Evolutionary conservation across 768 basidiomycete species (phyloP), one percentile per base, ranked within the genome.

Genomic region (Clathrus columnatus): DNA sequence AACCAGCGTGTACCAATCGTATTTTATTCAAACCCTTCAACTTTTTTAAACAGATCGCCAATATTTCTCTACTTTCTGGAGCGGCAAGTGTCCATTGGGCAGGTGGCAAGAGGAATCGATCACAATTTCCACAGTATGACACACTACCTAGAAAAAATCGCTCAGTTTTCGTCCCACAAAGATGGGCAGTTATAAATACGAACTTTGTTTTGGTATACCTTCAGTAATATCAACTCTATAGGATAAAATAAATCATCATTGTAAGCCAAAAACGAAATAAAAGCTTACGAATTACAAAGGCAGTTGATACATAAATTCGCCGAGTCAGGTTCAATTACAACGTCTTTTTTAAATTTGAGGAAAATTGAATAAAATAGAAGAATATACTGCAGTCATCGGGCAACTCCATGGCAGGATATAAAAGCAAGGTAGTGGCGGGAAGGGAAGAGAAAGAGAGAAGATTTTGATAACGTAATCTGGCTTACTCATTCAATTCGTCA

Each of bases 141-240:
- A 98, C 78, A 4, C 91, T 85, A 1, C 94, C 88, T 87, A n/a
- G n/a, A n/a, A n/a, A 69, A 59, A 65, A 23, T 21, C 16, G 16
- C 26, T 29, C 10, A 50, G 48, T 26, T 46, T n/a, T 49, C 18
- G 7, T 53, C 14, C 48, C 18, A 27, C 4, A 53, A 11, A 14
- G 27, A 46, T 49, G 23, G 56, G 55, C 44, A 16, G 18, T n/a
- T 54, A 29, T n/a, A 49, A 11, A 26, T 28, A 26, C 30, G 26
- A 30, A 87, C 88, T 83, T 81, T 91, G 90, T 66, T 93, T 97
- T 6, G 94, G 95, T 51, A 98, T 98, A 14, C 92, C 93, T 67
- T 98, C 95, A 0, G 94, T 98, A 66, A 99, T 95, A 68, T 99
- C 96, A 59, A 98, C 84, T 7, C 89, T 91, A 63, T n/a, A n/a